Conservation (phyloP, 352 stramenopile genomes). For the Phytophthora sojae region DNA sequence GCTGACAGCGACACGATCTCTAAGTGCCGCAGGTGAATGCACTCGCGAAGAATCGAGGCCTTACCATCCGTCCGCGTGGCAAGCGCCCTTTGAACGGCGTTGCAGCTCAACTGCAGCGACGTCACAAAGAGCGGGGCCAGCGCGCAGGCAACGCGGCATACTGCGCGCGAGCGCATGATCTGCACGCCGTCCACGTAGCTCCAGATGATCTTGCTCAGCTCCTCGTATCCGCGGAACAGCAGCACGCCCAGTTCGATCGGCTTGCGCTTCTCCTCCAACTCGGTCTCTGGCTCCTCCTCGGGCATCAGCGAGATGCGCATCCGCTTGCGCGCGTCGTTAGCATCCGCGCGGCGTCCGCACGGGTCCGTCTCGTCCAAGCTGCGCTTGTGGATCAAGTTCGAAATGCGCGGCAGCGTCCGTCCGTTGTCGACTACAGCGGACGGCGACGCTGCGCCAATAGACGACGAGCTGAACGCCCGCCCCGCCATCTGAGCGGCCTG, state of each 20-base stretch:
- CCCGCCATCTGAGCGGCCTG: conserved; percentile 8
- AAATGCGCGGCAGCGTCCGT: conserved; percentile 40
- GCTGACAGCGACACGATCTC: conserved; percentile 85
- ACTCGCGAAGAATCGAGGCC: conserved; percentile 64
- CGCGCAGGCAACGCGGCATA: conserved; percentile 54
- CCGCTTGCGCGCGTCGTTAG: conserved; percentile 22
- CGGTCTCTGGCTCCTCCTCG: conserved; percentile 16
- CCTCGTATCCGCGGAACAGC: conserved; percentile 69
- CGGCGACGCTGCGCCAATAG: neutral
- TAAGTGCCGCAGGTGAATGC: conserved; percentile 69
- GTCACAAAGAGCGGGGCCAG: conserved; percentile 71
- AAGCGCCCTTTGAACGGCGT: conserved; percentile 70
- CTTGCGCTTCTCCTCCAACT: conserved; percentile 37
- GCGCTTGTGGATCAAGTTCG: conserved; percentile 52
- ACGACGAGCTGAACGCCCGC: conserved; percentile 21
- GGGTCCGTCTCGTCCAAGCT: conserved; percentile 43
- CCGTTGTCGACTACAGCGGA: conserved; percentile 15
- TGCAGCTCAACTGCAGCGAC: conserved; percentile 84
- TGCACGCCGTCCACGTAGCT: conserved; percentile 79
- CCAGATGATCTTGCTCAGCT: conserved; percentile 80
- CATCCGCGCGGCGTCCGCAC: neutral
- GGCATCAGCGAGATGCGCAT: conserved; percentile 30
- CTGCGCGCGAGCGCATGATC: conserved; percentile 73
- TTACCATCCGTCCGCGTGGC: conserved; percentile 37
- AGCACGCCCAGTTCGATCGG: conserved; percentile 51